phyloP scores from a whole-genome alignment of 371 early-diverging fungal species.

The Mucor saturninus region DNA sequence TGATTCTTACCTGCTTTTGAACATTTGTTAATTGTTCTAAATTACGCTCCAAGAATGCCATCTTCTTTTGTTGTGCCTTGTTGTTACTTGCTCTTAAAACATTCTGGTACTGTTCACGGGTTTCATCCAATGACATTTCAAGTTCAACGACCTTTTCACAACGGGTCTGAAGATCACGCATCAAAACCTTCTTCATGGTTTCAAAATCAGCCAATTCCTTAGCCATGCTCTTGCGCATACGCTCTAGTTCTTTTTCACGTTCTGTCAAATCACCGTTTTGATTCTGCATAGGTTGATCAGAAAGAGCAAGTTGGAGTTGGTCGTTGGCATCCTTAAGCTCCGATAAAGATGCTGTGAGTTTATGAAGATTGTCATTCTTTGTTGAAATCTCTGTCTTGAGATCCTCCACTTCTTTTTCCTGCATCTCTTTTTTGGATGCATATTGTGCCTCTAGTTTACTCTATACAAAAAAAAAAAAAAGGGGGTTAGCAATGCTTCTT shows the following conservation, averaged over 20 bases:
- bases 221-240: conserved; percentile 89
- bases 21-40: conserved; percentile 93
- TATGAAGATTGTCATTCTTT: conserved; percentile 77
- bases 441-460: conserved; percentile 75
- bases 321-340: conserved; percentile 29
- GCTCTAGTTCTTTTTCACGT: conserved; percentile 86
- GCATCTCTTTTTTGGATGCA: conserved; percentile 52
- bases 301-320: conserved; percentile 26
- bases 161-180: conserved; percentile 94
- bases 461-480: conserved; percentile 19
- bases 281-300: conserved; percentile 35
- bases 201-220: conserved; percentile 94
- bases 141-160: conserved; percentile 96
- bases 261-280: conserved; percentile 45
- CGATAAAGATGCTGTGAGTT: conserved; percentile 59
- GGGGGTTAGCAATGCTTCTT: neutral
- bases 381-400: conserved; percentile 67
- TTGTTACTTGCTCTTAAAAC: conserved; percentile 81
- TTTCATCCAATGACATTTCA: conserved; percentile 92
- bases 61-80: conserved; percentile 90
- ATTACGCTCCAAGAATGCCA: conserved; percentile 94
- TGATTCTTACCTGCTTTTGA: conserved; percentile 86
- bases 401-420: conserved; percentile 82
- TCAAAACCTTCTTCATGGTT: conserved; percentile 93
- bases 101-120: conserved; percentile 87